These are phyloP conservation scores for Exophiala viscosa DNA, from an alignment of 2,329 filamentous ascomycete genomes.

Conservation along the genomic window DNA sequence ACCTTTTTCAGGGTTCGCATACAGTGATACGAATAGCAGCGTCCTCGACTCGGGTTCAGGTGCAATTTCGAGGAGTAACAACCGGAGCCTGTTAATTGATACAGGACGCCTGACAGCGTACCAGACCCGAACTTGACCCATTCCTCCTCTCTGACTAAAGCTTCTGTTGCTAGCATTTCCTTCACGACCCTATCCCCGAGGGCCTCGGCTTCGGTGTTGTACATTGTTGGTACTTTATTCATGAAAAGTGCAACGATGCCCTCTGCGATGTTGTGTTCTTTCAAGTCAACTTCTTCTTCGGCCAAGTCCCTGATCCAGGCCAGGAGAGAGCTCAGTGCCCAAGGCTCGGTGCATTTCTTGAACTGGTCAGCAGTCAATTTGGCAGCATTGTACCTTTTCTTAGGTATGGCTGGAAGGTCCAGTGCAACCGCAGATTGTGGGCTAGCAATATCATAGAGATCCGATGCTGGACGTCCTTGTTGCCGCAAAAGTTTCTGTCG, in stretches of 20 bases:
- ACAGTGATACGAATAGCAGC: slow-evolving; percentile 93
- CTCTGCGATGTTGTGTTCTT: slow-evolving; percentile 78
- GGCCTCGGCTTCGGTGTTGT: slow-evolving; percentile 90
- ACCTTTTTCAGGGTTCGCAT: slow-evolving; percentile 93
- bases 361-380: slow-evolving; percentile 80
- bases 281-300: slow-evolving; percentile 85
- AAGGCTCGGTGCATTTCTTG: slow-evolving; percentile 79
- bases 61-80: slow-evolving; percentile 89
- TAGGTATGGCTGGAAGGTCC: slow-evolving; percentile 80
- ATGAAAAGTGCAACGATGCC: slow-evolving; percentile 86
- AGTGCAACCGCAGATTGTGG: slow-evolving; percentile 58
- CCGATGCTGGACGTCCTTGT: slow-evolving; percentile 51
- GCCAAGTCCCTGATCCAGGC: slow-evolving; percentile 84
- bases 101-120: slow-evolving; percentile 81
- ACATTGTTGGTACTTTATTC: slow-evolving; percentile 95
- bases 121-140: slow-evolving; percentile 91
- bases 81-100: slow-evolving; percentile 84
- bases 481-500: slow-evolving; percentile 51
- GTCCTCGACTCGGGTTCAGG: slow-evolving; percentile 56
- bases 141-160: slow-evolving; percentile 84
- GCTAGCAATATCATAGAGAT: slow-evolving; percentile 51
- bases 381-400: slow-evolving; percentile 77
- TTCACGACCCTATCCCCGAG: slow-evolving; percentile 73
- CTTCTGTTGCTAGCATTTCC: slow-evolving; percentile 73
- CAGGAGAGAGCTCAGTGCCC: slow-evolving; percentile 86